Percentiles rank a stretch among this genome's conserved stretches.
phyloP scores from a whole-genome alignment of 352 stramenopile species.

The Heterotrichella gracilis region DNA sequence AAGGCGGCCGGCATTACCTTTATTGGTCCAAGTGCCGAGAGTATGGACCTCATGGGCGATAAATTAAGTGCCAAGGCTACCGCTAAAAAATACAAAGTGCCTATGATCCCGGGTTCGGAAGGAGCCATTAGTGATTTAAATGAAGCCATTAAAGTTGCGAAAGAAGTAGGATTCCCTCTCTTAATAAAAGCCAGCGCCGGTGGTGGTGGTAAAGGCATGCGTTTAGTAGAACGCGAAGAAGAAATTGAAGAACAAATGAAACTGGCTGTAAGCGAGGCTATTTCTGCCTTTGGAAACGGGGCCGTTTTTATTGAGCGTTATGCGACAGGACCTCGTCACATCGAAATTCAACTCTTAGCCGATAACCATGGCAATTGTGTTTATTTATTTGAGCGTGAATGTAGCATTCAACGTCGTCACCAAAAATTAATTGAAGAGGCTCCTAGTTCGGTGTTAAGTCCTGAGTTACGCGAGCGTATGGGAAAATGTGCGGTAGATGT shows the following conservation, averaged over 20 bases:
- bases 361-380: constrained; percentile 52
- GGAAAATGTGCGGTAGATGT: constrained; percentile 51
- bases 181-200: constrained; percentile 82
- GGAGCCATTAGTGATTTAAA: neutral
- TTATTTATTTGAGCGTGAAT: constrained; percentile 67
- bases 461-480: constrained; percentile 46
- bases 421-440: constrained; percentile 84
- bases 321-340: constrained; percentile 71
- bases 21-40: neutral
- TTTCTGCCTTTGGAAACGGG: constrained; percentile 62
- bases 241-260: constrained; percentile 21
- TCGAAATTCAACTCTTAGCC: constrained; percentile 80
- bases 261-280: constrained; percentile 38
- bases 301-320: constrained; percentile 82
- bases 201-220: constrained; percentile 76
- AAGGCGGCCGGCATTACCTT: neutral
- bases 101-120: neutral
- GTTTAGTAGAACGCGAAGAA: constrained; percentile 40
- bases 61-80: neutral
- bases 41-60: neutral
- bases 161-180: constrained; percentile 69
- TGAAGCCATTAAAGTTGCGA: constrained; percentile 26
- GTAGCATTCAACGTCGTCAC: constrained; percentile 70
- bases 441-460: constrained; percentile 44
- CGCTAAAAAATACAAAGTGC: neutral